These are phyloP conservation scores for Neurospora hispaniola DNA, from an alignment of 495 filamentous ascomycete species.

Conservation along the genomic window DNA sequence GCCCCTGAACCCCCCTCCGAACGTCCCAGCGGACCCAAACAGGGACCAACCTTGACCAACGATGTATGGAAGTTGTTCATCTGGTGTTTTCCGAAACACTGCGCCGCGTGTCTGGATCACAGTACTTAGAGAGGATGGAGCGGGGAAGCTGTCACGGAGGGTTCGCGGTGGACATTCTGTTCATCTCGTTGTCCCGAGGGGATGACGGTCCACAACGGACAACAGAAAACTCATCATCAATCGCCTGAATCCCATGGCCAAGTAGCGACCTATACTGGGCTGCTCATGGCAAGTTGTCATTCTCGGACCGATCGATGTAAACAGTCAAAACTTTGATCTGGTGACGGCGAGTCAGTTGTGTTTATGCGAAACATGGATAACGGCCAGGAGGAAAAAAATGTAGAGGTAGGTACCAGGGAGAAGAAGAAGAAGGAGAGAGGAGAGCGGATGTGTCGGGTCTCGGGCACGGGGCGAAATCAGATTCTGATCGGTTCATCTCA, in stretches of 20 bases:
- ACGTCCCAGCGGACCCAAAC: not conserved
- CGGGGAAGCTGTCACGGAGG: not conserved
- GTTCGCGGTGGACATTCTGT: not conserved
- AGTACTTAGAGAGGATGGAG: not conserved
- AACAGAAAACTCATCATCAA: too few species aligned
- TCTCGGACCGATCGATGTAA: not conserved
- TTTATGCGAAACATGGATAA: not conserved
- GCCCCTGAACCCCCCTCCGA: not conserved
- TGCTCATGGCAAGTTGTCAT: not conserved
- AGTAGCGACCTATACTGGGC: too few species aligned
- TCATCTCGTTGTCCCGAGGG: not conserved
- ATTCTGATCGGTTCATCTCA: not conserved
- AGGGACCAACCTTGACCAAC: not conserved
- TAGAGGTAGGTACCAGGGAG: not conserved
- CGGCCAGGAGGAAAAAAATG: not conserved
- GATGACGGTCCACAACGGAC: too few species aligned
- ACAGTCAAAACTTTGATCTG: not conserved
- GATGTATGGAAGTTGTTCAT: not conserved
- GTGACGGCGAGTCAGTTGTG: not conserved
- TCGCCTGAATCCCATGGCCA: too few species aligned
- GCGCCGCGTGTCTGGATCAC: not conserved
- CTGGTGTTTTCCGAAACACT: not conserved
- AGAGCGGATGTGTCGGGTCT: not conserved
- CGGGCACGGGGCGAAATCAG: not conserved
- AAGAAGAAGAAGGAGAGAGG: not conserved